Evolutionary conservation across 1,284 basidiomycete species (phyloP), one percentile per base, ranked within the genome.

Genomic region (Golubevia pallescens): DNA sequence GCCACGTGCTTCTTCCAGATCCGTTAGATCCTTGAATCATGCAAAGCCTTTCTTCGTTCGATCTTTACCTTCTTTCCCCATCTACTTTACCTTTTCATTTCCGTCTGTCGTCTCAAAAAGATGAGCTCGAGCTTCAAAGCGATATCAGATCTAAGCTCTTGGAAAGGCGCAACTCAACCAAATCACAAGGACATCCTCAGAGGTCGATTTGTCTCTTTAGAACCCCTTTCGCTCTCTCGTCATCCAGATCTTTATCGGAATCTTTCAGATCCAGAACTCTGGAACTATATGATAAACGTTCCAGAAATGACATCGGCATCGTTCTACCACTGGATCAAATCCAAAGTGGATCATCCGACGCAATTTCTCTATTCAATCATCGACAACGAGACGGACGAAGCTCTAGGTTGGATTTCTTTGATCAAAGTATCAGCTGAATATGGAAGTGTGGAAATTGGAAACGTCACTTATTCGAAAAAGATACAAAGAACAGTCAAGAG

Each of bases 391-490:
- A 48, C 42, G 8, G 16, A 48, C 8, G 42, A 48, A 48, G 42
- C 42, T 13, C 16, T 48, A 48, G 42, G 42, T 48, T 48, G 8
- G 8, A 13, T 48, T 13, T 10, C 63, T 16, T 72, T 68, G 28
- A 67, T 74, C 7, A 52, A 57, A 60, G 70, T 74, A 61, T 55
- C 60, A 21, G 34, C 63, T 2, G n/a, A 42, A 2, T 64, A 78
- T 55, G 68, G 74, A 4, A 65, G n/a, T 8, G 64, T 67, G 32
- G 77, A 80, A 53, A 69, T 80, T 19, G 77, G 76, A 8, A 70
- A 74, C 54, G 66, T 80, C 13, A 61, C 78, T 48, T 78, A 76
- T 24, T 65, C 66, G 1, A 24, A 59, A 1, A 42, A 61, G 7
- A 54, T 80, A 5, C 77, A 78, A 58, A 58, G 73, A 14, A 73